Conservation (phyloP, 768 basidiomycete genomes). For the Goffeauzyma gilvescens region DNA sequence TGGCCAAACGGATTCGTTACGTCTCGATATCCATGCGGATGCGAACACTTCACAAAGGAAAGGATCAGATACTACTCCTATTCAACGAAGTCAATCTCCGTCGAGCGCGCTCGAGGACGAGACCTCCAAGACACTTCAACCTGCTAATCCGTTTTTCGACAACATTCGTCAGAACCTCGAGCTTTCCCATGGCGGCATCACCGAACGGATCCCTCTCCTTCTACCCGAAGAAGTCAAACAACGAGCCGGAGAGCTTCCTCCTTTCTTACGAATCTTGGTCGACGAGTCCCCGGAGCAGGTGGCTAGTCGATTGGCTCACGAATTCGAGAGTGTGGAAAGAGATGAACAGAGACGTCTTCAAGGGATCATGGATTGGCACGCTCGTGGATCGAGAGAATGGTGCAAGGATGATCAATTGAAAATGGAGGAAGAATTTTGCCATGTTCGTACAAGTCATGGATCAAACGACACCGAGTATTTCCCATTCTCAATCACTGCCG, state of each 20-base stretch:
- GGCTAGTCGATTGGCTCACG: slow-evolving; percentile 63
- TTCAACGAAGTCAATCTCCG: too few species aligned
- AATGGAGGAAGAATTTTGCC: too few species aligned
- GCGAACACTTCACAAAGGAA: too few species aligned
- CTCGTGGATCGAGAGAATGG: slow-evolving; percentile 38
- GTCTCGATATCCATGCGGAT: too few species aligned
- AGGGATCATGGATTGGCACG: slow-evolving; percentile 80
- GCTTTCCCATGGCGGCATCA: slow-evolving; percentile 43
- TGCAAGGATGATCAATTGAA: slow-evolving; percentile 4
- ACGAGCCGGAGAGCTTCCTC: slow-evolving; percentile 53
- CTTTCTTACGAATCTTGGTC: slow-evolving; percentile 60
- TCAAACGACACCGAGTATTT: too few species aligned
- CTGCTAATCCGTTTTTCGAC: slow-evolving; percentile 86
- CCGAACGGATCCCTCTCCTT: slow-evolving; percentile 61
- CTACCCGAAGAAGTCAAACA: slow-evolving; percentile 37
- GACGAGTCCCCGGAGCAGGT: slow-evolving; percentile 43
- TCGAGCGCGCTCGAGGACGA: too few species aligned
- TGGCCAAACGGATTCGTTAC: too few species aligned
- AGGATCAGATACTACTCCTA: too few species aligned
- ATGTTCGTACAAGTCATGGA: too few species aligned
- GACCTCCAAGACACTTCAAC: slow-evolving; percentile 28
- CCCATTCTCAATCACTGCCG: slow-evolving; percentile 87
- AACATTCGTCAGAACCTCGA: slow-evolving; percentile 52
- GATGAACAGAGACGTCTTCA: slow-evolving; percentile 75
- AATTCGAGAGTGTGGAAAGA: slow-evolving; percentile 82